phyloP scores from a whole-genome alignment of 345 rosid genomes.

The Zanthoxylum bungeanum region DNA sequence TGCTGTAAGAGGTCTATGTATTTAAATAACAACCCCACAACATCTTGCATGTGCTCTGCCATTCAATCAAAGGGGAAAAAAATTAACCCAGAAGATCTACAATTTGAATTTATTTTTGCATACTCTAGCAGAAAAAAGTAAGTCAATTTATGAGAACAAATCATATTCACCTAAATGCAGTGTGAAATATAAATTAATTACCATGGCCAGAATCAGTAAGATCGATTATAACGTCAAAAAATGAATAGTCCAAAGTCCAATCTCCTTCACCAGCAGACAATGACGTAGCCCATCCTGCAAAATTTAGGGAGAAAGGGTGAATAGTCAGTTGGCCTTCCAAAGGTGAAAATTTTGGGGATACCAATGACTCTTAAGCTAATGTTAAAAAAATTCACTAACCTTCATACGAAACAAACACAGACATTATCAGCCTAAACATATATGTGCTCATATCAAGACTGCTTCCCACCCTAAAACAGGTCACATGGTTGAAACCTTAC shows the following conservation, averaged over 20 bases:
- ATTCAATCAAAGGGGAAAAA: slow-evolving; percentile 14
- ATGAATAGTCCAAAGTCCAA: slow-evolving; percentile 60
- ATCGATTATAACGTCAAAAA: slow-evolving; percentile 59
- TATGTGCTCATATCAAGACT: not conserved
- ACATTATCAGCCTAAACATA: not conserved
- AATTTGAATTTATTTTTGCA: not conserved
- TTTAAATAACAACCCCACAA: slow-evolving; percentile 75
- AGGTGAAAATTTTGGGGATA: not conserved
- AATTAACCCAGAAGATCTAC: slow-evolving; percentile 1
- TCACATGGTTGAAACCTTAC: not conserved
- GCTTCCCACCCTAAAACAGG: not conserved
- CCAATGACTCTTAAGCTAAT: not conserved
- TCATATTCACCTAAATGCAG: not conserved
- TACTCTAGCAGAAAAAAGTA: not conserved
- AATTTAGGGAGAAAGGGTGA: not conserved
- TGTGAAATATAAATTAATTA: slow-evolving; percentile 30
- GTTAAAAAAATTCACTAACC: not conserved
- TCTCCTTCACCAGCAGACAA: slow-evolving; percentile 67
- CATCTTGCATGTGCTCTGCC: slow-evolving; percentile 81
- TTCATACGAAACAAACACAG: not conserved
- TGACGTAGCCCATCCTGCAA: slow-evolving; percentile 82
- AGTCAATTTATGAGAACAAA: slow-evolving; percentile 14
- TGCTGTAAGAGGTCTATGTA: slow-evolving; percentile 71
- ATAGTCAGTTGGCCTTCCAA: not conserved
- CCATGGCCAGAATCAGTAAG: slow-evolving; percentile 96